These are phyloP conservation scores for Elasticomyces elasticus DNA, from an alignment of 495 filamentous ascomycete genomes.

Conservation along the genomic window DNA sequence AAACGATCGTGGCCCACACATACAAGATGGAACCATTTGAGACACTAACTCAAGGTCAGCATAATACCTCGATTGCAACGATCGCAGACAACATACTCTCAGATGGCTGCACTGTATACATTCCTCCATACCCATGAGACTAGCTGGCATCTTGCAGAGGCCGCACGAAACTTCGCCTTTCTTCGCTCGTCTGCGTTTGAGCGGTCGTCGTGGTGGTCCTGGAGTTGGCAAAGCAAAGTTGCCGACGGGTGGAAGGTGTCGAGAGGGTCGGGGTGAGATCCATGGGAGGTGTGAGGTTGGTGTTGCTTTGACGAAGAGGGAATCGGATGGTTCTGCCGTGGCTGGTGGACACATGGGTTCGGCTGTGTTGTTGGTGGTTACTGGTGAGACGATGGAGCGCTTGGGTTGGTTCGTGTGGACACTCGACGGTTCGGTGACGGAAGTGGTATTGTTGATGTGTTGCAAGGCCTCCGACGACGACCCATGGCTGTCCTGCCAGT, in stretches of 20 bases:
- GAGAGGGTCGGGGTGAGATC: neutral
- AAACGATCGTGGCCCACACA: neutral
- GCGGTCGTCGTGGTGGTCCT: neutral
- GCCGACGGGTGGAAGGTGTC: neutral
- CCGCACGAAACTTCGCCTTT: neutral
- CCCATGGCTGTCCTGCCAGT: neutral
- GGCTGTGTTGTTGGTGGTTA: neutral
- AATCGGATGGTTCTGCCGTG: neutral
- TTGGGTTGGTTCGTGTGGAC: neutral
- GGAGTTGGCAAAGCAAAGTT: neutral
- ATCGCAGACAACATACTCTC: neutral
- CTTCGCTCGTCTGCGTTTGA: neutral
- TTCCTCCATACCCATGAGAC: neutral
- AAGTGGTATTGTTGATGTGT: neutral
- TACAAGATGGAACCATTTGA: neutral
- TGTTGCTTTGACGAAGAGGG: neutral
- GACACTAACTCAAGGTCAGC: neutral
- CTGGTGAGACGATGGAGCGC: neutral
- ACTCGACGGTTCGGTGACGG: neutral
- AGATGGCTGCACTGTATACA: neutral
- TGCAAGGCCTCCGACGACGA: neutral
- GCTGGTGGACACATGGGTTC: too few species aligned
- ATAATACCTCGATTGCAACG: neutral
- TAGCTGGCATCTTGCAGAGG: neutral
- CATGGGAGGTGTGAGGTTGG: neutral